These are phyloP conservation scores for Cylindrodendrum hubeiense DNA, from an alignment of 2,329 filamentous ascomycete species.

Conservation along the genomic window DNA sequence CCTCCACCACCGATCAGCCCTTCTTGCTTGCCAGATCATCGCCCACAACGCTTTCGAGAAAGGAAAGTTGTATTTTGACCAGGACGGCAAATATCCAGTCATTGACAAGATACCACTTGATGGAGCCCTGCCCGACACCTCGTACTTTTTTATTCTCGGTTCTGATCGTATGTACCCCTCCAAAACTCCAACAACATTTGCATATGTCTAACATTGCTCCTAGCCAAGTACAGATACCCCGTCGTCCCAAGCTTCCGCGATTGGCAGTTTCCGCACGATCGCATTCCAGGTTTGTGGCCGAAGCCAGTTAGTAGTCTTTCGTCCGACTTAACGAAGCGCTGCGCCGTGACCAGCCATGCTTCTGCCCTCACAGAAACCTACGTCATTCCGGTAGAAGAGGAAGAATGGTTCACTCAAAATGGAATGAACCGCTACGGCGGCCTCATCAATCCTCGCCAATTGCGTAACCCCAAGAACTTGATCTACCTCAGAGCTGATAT, in stretches of 20 bases:
- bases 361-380: not conserved
- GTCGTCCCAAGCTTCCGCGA: not conserved
- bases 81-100: not conserved
- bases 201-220: not conserved
- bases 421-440: not conserved
- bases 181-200: not conserved
- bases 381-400: not conserved
- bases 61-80: not conserved
- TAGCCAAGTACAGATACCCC: not conserved
- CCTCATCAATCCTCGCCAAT: not conserved
- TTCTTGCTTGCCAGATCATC: conserved; percentile 32
- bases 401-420: not conserved
- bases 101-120: not conserved
- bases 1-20: conserved; percentile 30
- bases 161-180: not conserved
- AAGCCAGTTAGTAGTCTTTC: not conserved
- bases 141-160: not conserved
- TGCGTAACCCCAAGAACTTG: not conserved
- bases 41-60: conserved; percentile 34
- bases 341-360: not conserved
- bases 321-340: not conserved
- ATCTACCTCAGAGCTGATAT: not conserved
- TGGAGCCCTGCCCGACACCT: not conserved
- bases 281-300: not conserved
- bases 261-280: not conserved